phyloP scores from a whole-genome alignment of 306 rosid species.

The Prunus dulcis region DNA sequence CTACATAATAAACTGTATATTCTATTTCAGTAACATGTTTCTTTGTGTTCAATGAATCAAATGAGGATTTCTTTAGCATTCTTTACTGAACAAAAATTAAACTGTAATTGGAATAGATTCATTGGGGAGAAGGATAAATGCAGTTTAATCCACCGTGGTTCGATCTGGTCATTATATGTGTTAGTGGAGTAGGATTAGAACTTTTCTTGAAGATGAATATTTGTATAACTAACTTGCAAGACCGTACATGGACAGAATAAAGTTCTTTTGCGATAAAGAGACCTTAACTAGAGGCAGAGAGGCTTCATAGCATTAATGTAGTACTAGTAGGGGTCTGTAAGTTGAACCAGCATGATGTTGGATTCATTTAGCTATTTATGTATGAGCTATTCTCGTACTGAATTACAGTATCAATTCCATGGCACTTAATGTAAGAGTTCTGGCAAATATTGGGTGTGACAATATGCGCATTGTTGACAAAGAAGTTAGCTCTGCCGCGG shows the following conservation, averaged over 20 bases:
- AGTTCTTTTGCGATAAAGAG: neutral
- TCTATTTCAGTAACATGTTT: neutral
- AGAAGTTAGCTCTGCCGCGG: conserved; percentile 40
- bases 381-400: conserved; percentile 26
- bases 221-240: too few relatives aligned
- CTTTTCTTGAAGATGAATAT: too few relatives aligned
- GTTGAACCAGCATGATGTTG: neutral
- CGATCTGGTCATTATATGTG: too few relatives aligned
- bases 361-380: neutral
- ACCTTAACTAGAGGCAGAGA: neutral
- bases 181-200: too few relatives aligned
- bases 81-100: neutral
- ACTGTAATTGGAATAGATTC: neutral
- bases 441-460: conserved; percentile 46
- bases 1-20: neutral
- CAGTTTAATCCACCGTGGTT: too few relatives aligned
- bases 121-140: too few relatives aligned
- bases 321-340: too few relatives aligned
- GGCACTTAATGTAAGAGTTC: conserved; percentile 47
- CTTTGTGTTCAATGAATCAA: neutral
- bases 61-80: neutral
- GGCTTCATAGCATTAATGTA: neutral
- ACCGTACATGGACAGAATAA: too few relatives aligned
- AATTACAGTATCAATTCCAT: conserved; percentile 53
- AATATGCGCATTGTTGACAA: conserved; percentile 51